Base-by-base conservation (phyloP, 176 grass and related monocot genomes). In the Canna indica region DNA sequence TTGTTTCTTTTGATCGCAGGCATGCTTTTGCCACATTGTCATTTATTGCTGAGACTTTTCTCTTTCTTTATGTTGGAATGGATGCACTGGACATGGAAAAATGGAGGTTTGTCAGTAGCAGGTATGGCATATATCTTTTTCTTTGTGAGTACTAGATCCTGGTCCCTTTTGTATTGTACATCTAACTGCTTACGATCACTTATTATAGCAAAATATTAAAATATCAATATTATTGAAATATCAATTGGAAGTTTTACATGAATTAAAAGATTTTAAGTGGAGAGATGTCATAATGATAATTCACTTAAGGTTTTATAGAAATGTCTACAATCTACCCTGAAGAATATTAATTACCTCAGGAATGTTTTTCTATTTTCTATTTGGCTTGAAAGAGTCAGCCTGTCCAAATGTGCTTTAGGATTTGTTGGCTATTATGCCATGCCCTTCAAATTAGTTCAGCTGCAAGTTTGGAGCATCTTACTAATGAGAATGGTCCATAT, bases 61-160 rank as follows among this genome's bases (percentile, higher is more conserved):
- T 97, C 24, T 97, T 97, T 74, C 93, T 97, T 47, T 97, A 97
- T 81, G 93, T 97, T 59, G 86, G 93, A 79, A 97, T 97, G 93
- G 93, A 97, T 83, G 93, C 93, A 48, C 77, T 97, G 74, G 93
- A 97, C 80, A 90, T 97, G 85, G 93, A 97, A 73, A 97, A 92
- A 85, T 97, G 93, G 93, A 85, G 28, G 72, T 87, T 92, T 79
- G 93, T 86, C 44, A 90, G 93, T 82, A 79, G 68, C 78, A 97
- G 81, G 88, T 97, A 85, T 2, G 34, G n/a, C 14, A 24, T 59
- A 53, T 59, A n/a, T n/a, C n/a, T n/a, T n/a, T n/a, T n/a, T 18
- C 14, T 63, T 18, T 33, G 31, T 16, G 29, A 34, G 15, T 25
- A n/a, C 16, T 15, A 33, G 16, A 4, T 31, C 16, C 60, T 34